These are phyloP conservation scores for Prorocentrum cordatum DNA, from an alignment of 169 alveolate species.

Conservation along the genomic window DNA sequence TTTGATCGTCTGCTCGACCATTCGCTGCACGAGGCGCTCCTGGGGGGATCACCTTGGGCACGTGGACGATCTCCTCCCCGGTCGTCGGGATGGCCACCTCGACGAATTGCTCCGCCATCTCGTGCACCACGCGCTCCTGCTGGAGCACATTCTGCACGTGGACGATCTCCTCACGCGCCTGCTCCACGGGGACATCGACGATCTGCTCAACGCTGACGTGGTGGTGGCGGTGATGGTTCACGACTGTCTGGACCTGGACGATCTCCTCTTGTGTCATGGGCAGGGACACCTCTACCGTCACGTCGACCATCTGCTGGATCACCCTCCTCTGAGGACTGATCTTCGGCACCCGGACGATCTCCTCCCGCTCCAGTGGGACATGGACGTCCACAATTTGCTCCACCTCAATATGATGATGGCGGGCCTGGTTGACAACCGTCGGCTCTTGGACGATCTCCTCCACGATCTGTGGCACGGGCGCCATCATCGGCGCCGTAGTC, in stretches of 20 bases:
- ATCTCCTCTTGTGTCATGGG: constrained; percentile 26
- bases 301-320: constrained; percentile 20
- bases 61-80: constrained; percentile 4
- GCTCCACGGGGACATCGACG: too few species aligned
- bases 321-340: neutral
- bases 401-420: too few species aligned
- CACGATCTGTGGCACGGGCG: too few species aligned
- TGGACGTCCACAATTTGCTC: too few species aligned
- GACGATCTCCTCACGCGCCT: neutral
- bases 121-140: constrained; percentile 4
- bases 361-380: too few species aligned
- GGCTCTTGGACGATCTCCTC: too few species aligned
- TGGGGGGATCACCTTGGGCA: neutral
- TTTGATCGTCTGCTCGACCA: neutral
- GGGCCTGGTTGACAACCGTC: too few species aligned
- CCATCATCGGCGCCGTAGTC: too few species aligned
- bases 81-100: neutral
- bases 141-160: neutral
- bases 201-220: too few species aligned
- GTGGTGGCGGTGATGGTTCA: too few species aligned
- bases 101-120: neutral
- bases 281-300: constrained; percentile 26
- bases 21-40: neutral
- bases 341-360: neutral
- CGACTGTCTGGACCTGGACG: too few species aligned